Conservation (phyloP, 352 stramenopile species). For the Phytophthora megakarya region DNA sequence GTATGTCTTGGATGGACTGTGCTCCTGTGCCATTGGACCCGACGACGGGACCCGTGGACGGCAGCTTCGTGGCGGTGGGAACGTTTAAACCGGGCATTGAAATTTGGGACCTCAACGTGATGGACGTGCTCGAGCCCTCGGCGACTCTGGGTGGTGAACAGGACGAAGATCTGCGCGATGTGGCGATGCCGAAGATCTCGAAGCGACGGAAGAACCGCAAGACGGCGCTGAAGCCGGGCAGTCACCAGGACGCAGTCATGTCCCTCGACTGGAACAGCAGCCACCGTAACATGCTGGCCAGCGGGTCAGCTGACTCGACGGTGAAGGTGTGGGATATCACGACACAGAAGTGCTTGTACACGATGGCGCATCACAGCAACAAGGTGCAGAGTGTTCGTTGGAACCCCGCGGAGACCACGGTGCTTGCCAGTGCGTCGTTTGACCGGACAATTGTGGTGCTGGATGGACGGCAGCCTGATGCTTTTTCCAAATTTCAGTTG, state of each 20-base stretch:
- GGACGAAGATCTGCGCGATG: conserved; percentile 78
- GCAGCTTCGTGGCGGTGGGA: conserved; percentile 98
- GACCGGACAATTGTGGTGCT: conserved; percentile 95
- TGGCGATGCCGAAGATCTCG: conserved; percentile 76
- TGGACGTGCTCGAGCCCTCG: conserved; percentile 97
- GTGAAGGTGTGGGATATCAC: conserved; percentile 97
- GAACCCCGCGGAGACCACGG: conserved; percentile 96
- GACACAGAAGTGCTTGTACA: conserved; percentile 93
- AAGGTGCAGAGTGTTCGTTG: conserved; percentile 98
- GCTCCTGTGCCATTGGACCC: conserved; percentile 66
- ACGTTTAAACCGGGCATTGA: conserved; percentile 99
- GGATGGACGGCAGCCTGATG: conserved; percentile 88
- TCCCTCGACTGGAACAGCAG: conserved; percentile 97
- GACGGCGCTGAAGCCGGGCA: conserved; percentile 88
- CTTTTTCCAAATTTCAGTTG: conserved; percentile 84
- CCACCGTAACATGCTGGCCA: conserved; percentile 97
- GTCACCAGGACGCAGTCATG: conserved; percentile 98
- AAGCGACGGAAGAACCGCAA: conserved; percentile 80
- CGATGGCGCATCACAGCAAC: conserved; percentile 97
- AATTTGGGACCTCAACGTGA: conserved; percentile 99
- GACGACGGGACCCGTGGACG: conserved; percentile 72
- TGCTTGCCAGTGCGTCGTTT: conserved; percentile 96
- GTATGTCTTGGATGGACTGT: conserved; percentile 96
- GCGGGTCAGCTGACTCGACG: conserved; percentile 96
- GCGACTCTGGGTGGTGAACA: conserved; percentile 94